Evolutionary conservation across 352 stramenopile genomes (phyloP).

Genomic region (Phytophthora agathidicida): DNA sequence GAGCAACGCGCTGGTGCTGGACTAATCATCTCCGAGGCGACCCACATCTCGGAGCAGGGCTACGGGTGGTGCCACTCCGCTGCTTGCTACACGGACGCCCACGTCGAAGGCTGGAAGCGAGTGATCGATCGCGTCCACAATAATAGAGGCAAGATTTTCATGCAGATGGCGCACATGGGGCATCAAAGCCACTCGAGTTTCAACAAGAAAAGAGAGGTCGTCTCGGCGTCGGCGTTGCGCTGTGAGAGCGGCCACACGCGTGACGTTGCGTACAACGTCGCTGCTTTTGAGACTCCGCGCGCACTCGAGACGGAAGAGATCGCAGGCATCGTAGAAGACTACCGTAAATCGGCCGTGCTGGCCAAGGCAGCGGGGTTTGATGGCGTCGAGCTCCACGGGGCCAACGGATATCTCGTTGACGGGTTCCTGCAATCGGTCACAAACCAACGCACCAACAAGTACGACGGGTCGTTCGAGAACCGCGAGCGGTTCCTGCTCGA

Average conservation of each 20-base stretch:
- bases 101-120: slow-evolving; percentile 28
- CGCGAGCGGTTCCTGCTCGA: slow-evolving; percentile 71
- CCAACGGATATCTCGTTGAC: slow-evolving; percentile 93
- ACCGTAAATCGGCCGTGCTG: slow-evolving; percentile 51
- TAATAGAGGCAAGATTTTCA: slow-evolving; percentile 24
- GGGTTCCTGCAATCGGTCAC: slow-evolving; percentile 84
- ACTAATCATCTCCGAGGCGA: slow-evolving; percentile 20
- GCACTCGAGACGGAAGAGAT: slow-evolving; percentile 82
- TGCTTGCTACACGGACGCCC: slow-evolving; percentile 22
- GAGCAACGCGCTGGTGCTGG: slow-evolving; percentile 24
- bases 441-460: slow-evolving; percentile 53
- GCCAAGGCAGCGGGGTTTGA: slow-evolving; percentile 75
- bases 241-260: slow-evolving; percentile 33
- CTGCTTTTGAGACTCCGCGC: slow-evolving; percentile 52
- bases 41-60: slow-evolving; percentile 20
- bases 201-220: slow-evolving; percentile 43
- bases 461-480: slow-evolving; percentile 87
- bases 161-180: slow-evolving; percentile 30
- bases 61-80: slow-evolving; percentile 23
- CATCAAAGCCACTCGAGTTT: slow-evolving; percentile 38
- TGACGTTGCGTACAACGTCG: slow-evolving; percentile 31
- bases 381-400: slow-evolving; percentile 63
- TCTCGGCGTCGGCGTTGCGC: slow-evolving; percentile 50
- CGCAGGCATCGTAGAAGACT: slow-evolving; percentile 64
- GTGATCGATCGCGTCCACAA: slow-evolving; percentile 26